Percentiles rank a stretch among this genome's conserved stretches.
phyloP scores from a whole-genome alignment of 2,329 filamentous ascomycete genomes.

The Colletotrichum sp. region DNA sequence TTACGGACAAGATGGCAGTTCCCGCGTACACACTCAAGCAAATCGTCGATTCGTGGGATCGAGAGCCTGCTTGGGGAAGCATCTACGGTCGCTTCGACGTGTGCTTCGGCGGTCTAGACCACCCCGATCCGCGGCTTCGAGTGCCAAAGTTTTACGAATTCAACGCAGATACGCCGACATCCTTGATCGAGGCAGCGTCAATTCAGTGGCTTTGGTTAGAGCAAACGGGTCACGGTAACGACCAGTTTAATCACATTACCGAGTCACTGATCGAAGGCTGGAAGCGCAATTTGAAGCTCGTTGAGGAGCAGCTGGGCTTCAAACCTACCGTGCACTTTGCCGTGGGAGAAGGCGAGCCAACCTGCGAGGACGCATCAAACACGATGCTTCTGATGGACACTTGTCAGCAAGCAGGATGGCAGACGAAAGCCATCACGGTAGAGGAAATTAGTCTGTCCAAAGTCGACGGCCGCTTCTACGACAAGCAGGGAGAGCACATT shows the following conservation, averaged over 20 bases:
- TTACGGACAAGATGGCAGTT: neutral
- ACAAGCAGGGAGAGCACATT: neutral
- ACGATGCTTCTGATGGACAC: neutral
- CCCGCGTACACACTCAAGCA: neutral
- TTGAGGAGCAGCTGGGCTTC: neutral
- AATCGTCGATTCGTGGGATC: neutral
- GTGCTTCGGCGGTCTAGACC: neutral
- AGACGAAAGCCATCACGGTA: neutral
- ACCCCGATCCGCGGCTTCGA: neutral
- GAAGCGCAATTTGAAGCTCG: neutral
- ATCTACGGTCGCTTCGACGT: conserved; percentile 6
- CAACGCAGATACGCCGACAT: neutral
- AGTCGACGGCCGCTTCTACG: neutral
- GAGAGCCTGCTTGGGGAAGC: conserved; percentile 1
- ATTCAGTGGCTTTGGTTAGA: neutral
- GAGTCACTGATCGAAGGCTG: neutral
- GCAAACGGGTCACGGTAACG: neutral
- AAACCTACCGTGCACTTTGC: neutral
- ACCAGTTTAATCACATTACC: neutral
- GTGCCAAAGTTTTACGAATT: conserved; percentile 1
- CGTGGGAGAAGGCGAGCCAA: neutral
- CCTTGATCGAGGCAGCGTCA: neutral
- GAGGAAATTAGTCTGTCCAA: neutral
- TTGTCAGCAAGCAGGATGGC: neutral
- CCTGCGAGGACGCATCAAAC: neutral